These are phyloP conservation scores for Diddensiella transvaalensis DNA, from an alignment of 805 yeast species.

Conservation along the genomic window DNA sequence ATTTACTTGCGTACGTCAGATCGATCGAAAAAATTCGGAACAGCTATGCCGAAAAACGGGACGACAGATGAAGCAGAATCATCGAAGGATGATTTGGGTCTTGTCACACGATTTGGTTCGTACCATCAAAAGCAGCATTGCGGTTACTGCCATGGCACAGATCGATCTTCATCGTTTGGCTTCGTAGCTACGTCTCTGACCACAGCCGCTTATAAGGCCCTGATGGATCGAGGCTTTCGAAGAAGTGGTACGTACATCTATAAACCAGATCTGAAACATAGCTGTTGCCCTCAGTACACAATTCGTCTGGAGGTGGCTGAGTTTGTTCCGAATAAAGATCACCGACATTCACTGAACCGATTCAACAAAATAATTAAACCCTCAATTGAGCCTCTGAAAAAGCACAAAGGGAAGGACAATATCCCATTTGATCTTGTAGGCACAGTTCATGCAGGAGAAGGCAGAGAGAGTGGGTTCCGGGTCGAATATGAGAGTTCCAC, in stretches of 20 bases:
- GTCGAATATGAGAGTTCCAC: slow-evolving; percentile 51
- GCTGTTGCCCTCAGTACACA: slow-evolving; percentile 78
- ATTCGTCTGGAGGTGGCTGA: slow-evolving; percentile 55
- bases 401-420: slow-evolving; percentile 22
- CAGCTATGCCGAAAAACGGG: too few relatives aligned
- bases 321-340: slow-evolving; percentile 58
- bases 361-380: slow-evolving; percentile 36
- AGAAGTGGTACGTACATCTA: slow-evolving; percentile 71
- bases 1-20: too few relatives aligned
- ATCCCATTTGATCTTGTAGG: slow-evolving; percentile 30
- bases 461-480: slow-evolving; percentile 23
- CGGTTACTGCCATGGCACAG: slow-evolving; percentile 67
- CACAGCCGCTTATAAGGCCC: slow-evolving; percentile 52
- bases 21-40: too few relatives aligned
- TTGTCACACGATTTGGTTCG: background rate
- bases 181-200: slow-evolving; percentile 45
- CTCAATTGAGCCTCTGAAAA: background rate
- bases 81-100: too few relatives aligned
- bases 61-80: too few relatives aligned
- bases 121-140: slow-evolving; percentile 36
- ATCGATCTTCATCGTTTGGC: slow-evolving; percentile 23
- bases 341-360: slow-evolving; percentile 59
- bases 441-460: slow-evolving; percentile 39
- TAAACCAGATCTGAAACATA: slow-evolving; percentile 62
- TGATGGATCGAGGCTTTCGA: slow-evolving; percentile 73